Conservation (phyloP, 2,329 filamentous ascomycete genomes). For the Cadophora sp. region DNA sequence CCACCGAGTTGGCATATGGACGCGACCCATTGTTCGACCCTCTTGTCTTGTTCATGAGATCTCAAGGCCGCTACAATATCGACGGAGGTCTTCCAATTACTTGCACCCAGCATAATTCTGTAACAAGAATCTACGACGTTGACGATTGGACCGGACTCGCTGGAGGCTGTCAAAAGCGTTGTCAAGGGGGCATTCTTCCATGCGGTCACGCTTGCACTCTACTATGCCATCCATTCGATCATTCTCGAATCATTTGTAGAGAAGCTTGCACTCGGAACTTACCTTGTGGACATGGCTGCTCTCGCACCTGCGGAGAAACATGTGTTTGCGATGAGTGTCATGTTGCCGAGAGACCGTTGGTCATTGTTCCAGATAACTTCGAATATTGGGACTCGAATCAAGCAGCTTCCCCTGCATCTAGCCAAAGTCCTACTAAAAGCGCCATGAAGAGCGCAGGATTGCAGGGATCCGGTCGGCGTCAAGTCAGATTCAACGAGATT, state of each 20-base stretch:
- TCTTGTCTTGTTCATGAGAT: slow-evolving; percentile 51
- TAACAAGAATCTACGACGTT: slow-evolving; percentile 58
- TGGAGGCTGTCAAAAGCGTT: slow-evolving; percentile 60
- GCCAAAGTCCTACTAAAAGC: neutral
- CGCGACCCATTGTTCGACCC: slow-evolving; percentile 41
- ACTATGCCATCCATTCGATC: slow-evolving; percentile 42
- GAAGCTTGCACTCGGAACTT: slow-evolving; percentile 36
- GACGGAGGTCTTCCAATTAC: slow-evolving; percentile 62
- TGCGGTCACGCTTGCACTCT: slow-evolving; percentile 44
- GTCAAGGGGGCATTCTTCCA: slow-evolving; percentile 46
- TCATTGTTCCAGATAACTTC: neutral
- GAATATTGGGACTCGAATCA: neutral
- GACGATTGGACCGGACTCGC: slow-evolving; percentile 59
- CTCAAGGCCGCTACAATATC: slow-evolving; percentile 45
- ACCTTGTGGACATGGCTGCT: slow-evolving; percentile 44
- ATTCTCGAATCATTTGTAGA: slow-evolving; percentile 37
- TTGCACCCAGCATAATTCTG: slow-evolving; percentile 65
- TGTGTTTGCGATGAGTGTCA: slow-evolving; percentile 38
- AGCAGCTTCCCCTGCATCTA: neutral
- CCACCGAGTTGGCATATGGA: slow-evolving; percentile 22
- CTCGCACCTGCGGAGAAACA: slow-evolving; percentile 33
- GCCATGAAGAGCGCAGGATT: neutral
- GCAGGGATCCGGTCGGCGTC: neutral
- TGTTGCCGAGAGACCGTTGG: neutral
- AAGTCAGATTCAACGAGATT: slow-evolving; percentile 3